Conservation (phyloP, 1,139 yeast genomes). For the Zygotorulaspora mrakii region DNA sequence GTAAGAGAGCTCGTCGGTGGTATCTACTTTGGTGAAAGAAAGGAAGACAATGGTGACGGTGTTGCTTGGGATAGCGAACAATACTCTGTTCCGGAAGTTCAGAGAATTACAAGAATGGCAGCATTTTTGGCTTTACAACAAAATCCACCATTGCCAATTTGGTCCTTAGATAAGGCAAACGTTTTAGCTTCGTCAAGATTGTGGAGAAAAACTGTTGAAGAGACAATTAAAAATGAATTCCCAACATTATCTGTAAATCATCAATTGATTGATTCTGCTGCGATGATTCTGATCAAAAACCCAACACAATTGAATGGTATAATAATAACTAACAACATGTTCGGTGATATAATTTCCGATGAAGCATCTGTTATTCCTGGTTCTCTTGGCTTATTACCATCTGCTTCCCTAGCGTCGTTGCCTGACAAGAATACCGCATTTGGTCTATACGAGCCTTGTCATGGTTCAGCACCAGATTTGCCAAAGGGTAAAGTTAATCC, state of each 20-base stretch:
- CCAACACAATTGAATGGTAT: slow-evolving; percentile 91
- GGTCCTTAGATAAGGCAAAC: slow-evolving; percentile 97
- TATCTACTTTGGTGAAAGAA: slow-evolving; percentile 92
- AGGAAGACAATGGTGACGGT: slow-evolving; percentile 82
- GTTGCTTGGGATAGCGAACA: slow-evolving; percentile 93
- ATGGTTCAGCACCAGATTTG: slow-evolving; percentile 97
- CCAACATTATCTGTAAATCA: slow-evolving; percentile 83
- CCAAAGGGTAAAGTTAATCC: slow-evolving; percentile 88
- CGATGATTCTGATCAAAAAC: slow-evolving; percentile 89
- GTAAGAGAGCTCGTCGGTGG: slow-evolving; percentile 98
- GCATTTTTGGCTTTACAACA: slow-evolving; percentile 93
- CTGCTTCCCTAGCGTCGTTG: slow-evolving; percentile 91
- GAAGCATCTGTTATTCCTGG: slow-evolving; percentile 98
- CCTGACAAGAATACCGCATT: slow-evolving; percentile 93
- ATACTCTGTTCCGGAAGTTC: slow-evolving; percentile 84
- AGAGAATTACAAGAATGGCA: slow-evolving; percentile 96
- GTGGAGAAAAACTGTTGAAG: slow-evolving; percentile 92
- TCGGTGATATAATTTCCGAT: slow-evolving; percentile 96
- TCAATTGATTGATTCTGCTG: slow-evolving; percentile 96
- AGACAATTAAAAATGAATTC: slow-evolving; percentile 79
- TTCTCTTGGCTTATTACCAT: slow-evolving; percentile 89
- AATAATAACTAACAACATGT: slow-evolving; percentile 90
- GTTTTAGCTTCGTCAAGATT: slow-evolving; percentile 93
- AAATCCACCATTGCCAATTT: slow-evolving; percentile 87
- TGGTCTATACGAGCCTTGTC: slow-evolving; percentile 97